Base-by-base conservation (phyloP, 2,329 filamentous ascomycete species). In the Metarhizium robertsii region DNA sequence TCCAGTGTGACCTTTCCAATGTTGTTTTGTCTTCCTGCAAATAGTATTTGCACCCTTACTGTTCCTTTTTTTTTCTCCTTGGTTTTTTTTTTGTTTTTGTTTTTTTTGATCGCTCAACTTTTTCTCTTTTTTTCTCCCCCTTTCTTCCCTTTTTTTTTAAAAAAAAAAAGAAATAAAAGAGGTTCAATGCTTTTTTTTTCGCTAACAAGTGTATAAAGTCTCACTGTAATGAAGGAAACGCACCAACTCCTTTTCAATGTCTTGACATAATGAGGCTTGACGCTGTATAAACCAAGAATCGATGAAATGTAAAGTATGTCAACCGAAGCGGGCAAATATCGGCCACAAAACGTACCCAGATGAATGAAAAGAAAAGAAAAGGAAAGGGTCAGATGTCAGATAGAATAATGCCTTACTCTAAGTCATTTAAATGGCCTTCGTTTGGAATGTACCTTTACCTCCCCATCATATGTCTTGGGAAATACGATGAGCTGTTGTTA, bases 381-480 rank as follows among this genome's bases (percentile, higher is more conserved):
- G 42, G 6, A 25, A 45, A 20, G 6, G 16, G 18, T 4, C 16
- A 45, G 25, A 25, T 4, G 18, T 4, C 16, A 45, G 25, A 25
- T 4, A 25, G 25, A 25, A 25, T 4, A 25, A 25, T 25, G 25
- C 3, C 25, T 25, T 4, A 4, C 25, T 25, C 3, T 4, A 25
- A 25, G 25, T 25, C 25, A 4, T 25, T 25, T 25, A 25, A 25
- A 25, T 25, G 25, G 25, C 4, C 25, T 25, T 25, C 3, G 25
- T 6, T 45, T 18, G 2, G 18, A 45, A 14, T 25, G 2, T 13
- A 5, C 25, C 18, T n/a, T 58, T 62, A 70, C 50, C 66, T 61
- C 10, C 69, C 67, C 62, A 70, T 66, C 68, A 70, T 70, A 52
- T 71, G 66, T 4, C 67, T 62, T 25, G 66, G 64, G 30, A 67